Base-by-base conservation (phyloP, 2,329 filamentous ascomycete species). In the Akanthomyces lecanii region DNA sequence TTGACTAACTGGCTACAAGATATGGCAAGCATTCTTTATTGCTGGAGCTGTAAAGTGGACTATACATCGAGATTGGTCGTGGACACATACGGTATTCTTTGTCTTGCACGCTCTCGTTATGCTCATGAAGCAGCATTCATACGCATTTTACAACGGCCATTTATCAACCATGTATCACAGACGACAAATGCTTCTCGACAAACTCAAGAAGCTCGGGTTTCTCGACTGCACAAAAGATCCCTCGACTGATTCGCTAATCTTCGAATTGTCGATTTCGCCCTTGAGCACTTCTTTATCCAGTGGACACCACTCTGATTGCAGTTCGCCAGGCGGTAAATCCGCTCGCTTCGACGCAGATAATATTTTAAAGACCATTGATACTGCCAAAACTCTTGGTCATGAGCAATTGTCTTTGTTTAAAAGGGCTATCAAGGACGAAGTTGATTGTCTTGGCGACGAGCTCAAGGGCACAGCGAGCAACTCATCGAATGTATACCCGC, bases 91-190 rank as follows among this genome's bases (percentile, higher is more conserved):
- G 1, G 87, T 92, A 21, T 92, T 90, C 72, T 89, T 91, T 57
- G 86, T 90, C 11, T 77, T 93, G 21, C 89, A 93, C 70, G 86
- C 86, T 16, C 76, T 93, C 62, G 85, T 89, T 3, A 89, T 92
- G 81, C 72, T 93, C 28, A 93, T 93, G 90, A 94, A 94, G 77
- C 89, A 92, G 74, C 90, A 92, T 71, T 89, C 87, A 21, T 92
- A 91, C 70, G 82, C 88, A 5, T 91, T 91, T 67, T 92, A 91
- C 74, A 93, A 92, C 68, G 90, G 90, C 7, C 84, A 92, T 66
- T 77, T 88, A 57, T 91, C 83, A 3, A 82, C 84, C 23, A 77
- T 85, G 3, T 85, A 86, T 69, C 81, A 83, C 63, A 78, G 77
- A 62, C 77, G 82, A 2, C 67, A 70, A 12, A 69, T 73, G n/a